Conservation (phyloP, 257 asterid species). For the Gentiana dahurica region DNA sequence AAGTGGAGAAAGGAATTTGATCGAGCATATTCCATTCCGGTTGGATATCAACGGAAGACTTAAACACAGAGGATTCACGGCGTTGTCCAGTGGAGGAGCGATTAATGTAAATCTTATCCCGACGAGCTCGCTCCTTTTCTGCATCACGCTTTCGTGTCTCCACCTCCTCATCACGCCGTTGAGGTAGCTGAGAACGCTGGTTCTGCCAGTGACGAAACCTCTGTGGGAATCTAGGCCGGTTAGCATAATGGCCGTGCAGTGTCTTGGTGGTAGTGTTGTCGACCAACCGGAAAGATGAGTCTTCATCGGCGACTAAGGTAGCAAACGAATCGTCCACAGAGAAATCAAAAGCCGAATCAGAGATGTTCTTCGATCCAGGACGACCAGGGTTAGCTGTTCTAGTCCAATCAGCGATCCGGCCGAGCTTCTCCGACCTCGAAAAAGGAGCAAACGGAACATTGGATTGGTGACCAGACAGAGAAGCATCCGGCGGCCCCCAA, state of each 20-base stretch:
- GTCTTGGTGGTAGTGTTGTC: slow-evolving; percentile 68
- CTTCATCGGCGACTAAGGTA: slow-evolving; percentile 71
- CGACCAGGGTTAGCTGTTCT: slow-evolving; percentile 41
- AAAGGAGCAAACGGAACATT: slow-evolving; percentile 95
- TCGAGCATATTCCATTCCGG: slow-evolving; percentile 99
- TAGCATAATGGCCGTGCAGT: slow-evolving; percentile 46
- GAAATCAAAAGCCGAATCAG: slow-evolving; percentile 89
- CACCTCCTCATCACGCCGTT: slow-evolving; percentile 90
- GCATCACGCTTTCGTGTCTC: slow-evolving; percentile 85
- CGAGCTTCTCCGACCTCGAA: slow-evolving; percentile 87
- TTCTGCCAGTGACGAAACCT: slow-evolving; percentile 71
- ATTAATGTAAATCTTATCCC: slow-evolving; percentile 57
- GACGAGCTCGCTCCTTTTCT: slow-evolving; percentile 82
- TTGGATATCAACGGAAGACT: slow-evolving; percentile 90
- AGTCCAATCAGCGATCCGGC: slow-evolving; percentile 96
- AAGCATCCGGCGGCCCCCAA: slow-evolving; percentile 75
- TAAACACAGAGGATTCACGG: slow-evolving; percentile 72
- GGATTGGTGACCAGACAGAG: slow-evolving; percentile 37
- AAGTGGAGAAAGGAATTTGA: slow-evolving; percentile 92
- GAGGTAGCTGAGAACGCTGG: slow-evolving; percentile 80
- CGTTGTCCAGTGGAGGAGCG: slow-evolving; percentile 51
- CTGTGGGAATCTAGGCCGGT: slow-evolving; percentile 77
- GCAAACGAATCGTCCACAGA: slow-evolving; percentile 92
- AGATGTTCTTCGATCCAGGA: slow-evolving; percentile 48
- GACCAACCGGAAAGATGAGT: slow-evolving; percentile 80